phyloP scores from a whole-genome alignment of 148 eudicot species.

The Cornus florida region DNA sequence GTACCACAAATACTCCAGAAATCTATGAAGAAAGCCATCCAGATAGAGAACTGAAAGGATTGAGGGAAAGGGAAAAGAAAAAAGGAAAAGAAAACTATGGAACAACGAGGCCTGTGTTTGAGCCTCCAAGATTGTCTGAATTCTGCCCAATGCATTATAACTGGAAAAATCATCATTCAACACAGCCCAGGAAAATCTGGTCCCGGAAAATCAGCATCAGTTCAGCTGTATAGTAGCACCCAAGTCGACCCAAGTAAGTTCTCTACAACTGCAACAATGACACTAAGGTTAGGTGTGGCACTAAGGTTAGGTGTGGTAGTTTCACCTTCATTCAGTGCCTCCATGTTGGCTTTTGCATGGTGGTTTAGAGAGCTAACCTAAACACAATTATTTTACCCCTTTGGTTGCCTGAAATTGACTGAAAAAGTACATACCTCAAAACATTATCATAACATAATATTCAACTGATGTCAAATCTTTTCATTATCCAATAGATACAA shows the following conservation, averaged over 20 bases:
- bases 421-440: not conserved
- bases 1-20: not conserved
- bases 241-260: conserved; percentile 25
- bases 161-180: conserved; percentile 25
- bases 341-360: no score
- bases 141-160: not conserved
- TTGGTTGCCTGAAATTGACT: not conserved
- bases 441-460: not conserved
- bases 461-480: not conserved
- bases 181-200: conserved; percentile 18
- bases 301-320: no score
- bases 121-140: not conserved
- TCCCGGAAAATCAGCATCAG: conserved; percentile 19
- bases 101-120: not conserved
- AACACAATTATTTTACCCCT: not conserved
- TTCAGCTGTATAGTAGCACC: conserved; percentile 20
- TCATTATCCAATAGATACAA: conserved; percentile 5
- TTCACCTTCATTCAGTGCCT: not conserved
- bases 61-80: not conserved
- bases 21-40: not conserved
- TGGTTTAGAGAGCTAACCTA: not conserved
- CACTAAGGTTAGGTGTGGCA: no score
- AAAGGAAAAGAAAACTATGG: not conserved
- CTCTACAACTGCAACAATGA: no score
- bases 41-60: not conserved